phyloP scores from a whole-genome alignment of 2,329 filamentous ascomycete species.

The Pyrenophora graminea region DNA sequence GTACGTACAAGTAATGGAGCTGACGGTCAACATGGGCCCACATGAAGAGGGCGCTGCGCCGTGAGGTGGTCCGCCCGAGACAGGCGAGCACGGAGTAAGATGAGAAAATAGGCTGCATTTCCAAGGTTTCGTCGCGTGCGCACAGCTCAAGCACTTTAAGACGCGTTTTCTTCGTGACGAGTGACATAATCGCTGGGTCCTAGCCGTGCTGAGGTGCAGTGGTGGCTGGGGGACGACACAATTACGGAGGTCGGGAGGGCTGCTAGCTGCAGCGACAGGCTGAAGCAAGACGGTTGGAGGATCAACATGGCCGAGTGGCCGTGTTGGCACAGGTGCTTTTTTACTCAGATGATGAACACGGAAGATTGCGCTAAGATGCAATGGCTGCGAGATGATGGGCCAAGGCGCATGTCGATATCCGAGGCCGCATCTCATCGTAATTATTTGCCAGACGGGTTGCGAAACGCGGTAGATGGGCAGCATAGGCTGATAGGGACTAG shows the following conservation, averaged over 20 bases:
- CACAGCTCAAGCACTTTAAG: conserved; percentile 33
- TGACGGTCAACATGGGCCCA: conserved; percentile 19
- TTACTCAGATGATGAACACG: conserved; percentile 22
- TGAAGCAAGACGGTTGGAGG: conserved; percentile 16
- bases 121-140: conserved; percentile 36
- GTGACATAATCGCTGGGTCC: conserved; percentile 31
- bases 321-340: conserved; percentile 32
- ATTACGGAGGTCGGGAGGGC: conserved; percentile 33
- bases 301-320: conserved; percentile 23
- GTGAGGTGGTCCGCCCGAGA: conserved; percentile 17
- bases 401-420: conserved; percentile 33
- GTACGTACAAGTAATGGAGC: conserved; percentile 6
- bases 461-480: conserved; percentile 22
- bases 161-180: conserved; percentile 40
- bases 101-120: conserved; percentile 31
- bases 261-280: conserved; percentile 35
- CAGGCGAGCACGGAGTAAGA: conserved; percentile 30
- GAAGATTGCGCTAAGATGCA: conserved; percentile 32
- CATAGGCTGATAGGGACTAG: neutral
- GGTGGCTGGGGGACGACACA: conserved; percentile 27
- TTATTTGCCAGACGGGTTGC: conserved; percentile 12
- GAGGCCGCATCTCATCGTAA: conserved; percentile 30
- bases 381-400: conserved; percentile 27
- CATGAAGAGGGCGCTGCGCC: conserved; percentile 27
- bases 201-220: conserved; percentile 27